These are phyloP conservation scores for Saccharomyces jurei DNA, from an alignment of 805 yeast species.

Conservation along the genomic window DNA sequence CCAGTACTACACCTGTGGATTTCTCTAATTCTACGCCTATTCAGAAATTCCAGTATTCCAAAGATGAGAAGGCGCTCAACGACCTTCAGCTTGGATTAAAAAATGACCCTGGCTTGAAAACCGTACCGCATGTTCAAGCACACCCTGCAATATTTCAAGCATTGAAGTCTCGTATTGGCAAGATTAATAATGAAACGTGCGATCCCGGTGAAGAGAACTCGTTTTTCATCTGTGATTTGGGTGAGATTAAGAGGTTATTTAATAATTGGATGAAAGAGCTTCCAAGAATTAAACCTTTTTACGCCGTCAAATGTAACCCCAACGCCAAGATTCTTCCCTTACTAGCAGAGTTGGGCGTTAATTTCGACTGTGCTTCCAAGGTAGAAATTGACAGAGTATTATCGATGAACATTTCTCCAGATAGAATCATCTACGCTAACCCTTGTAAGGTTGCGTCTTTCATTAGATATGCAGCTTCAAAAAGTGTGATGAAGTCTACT, in stretches of 20 bases:
- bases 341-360: slow-evolving; percentile 56
- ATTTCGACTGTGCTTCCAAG: slow-evolving; percentile 91
- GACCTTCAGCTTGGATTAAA: slow-evolving; percentile 2
- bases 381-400: slow-evolving; percentile 68
- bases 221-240: slow-evolving; percentile 81
- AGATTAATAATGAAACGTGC: slow-evolving; percentile 50
- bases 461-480: slow-evolving; percentile 57
- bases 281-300: slow-evolving; percentile 77
- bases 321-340: slow-evolving; percentile 49
- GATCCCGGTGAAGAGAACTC: slow-evolving; percentile 76
- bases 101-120: slow-evolving; percentile 3
- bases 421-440: slow-evolving; percentile 78
- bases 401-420: slow-evolving; percentile 52
- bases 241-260: slow-evolving; percentile 55
- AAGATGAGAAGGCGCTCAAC: slow-evolving; percentile 1
- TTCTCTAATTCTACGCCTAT: neutral
- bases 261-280: slow-evolving; percentile 54
- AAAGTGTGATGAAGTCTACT: slow-evolving; percentile 63
- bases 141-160: slow-evolving; percentile 34
- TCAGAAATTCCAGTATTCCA: neutral
- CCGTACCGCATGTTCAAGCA: slow-evolving; percentile 27
- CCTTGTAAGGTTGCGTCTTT: slow-evolving; percentile 89
- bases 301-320: slow-evolving; percentile 93
- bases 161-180: slow-evolving; percentile 33
- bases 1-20: slow-evolving; percentile 10